Base-by-base conservation (phyloP, 257 asterid species). In the Salvia hispanica region DNA sequence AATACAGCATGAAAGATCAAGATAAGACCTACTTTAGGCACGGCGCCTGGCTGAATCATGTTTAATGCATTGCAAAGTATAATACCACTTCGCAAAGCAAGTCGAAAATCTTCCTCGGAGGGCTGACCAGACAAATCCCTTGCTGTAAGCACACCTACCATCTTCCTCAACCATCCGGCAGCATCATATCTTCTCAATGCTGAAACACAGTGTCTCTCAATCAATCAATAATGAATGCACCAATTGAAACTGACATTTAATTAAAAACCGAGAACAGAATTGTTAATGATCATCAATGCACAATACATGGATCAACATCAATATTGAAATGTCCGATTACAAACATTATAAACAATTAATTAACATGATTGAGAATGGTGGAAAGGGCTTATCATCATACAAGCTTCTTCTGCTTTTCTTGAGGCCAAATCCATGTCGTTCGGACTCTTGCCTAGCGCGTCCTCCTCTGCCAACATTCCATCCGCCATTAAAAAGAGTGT, bases 161-260 rank as follows among this genome's bases (percentile, higher is more conserved):
- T 80, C 80, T 84, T 86, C 73, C 95, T 76, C 48, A 90, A 75
- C 97, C 97, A 91, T 36, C 80, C 81, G 42, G 92, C 84, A 3
- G 97, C 97, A 69, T 81, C 95, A 78, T 84, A 71, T 79, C 97
- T 86, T 79, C 96, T 86, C 80, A 80, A 59, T 57, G 92, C 97
- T 91, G 86, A 84, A 86, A 61, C 21, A 74, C 39, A 76, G 53
- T 6, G 2, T 18, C 25, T 48, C 64, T 51, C 62, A 55, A 15
- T 74, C 47, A 67, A 4, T 36, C 9, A 51, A 6, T 46, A 1
- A 10, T 48, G 0, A 37, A 8, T 9, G 44, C 67, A 15, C 4
- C 43, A 64, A 12, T 39, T 3, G 31, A 28, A 54, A 56, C 16
- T n/a, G 61, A 76, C 57, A 47, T 57, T 56, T 57, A 58, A 45